Percentiles rank a stretch among this genome's conserved stretches.
Evolutionary conservation across 78 protist genomes (phyloP).

Genomic region (Paulinella micropora): DNA sequence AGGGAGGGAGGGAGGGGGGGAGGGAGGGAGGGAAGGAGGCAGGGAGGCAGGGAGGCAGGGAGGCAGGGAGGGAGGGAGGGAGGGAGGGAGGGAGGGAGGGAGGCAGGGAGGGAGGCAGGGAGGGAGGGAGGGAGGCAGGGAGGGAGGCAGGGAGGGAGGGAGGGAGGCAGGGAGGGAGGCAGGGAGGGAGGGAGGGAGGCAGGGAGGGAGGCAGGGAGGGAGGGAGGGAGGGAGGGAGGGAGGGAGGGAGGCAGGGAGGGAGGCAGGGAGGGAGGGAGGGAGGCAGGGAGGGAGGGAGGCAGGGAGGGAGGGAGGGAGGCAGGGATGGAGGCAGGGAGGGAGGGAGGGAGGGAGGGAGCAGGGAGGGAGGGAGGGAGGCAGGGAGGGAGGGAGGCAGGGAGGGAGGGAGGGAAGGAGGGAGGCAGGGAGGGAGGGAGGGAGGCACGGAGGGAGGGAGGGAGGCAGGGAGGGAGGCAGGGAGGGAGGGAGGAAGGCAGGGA

Average conservation of each 20-base stretch:
- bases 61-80: neutral
- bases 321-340: no score
- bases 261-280: neutral
- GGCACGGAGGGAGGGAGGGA: no score
- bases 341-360: no score
- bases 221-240: neutral
- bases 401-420: neutral
- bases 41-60: neutral
- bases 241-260: neutral
- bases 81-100: neutral
- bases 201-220: neutral
- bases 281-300: neutral
- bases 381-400: neutral
- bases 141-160: neutral
- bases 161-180: neutral
- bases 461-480: neutral
- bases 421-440: neutral
- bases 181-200: neutral
- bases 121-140: neutral
- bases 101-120: neutral
- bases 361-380: no score
- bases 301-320: no score
- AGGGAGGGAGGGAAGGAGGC: no score
- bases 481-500: neutral
- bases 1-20: neutral